A percentile compares a stretch with the other conserved stretches of the same genome.
These are phyloP conservation scores for Melampsora americana DNA, from an alignment of 1,284 basidiomycete species.

Conservation along the genomic window DNA sequence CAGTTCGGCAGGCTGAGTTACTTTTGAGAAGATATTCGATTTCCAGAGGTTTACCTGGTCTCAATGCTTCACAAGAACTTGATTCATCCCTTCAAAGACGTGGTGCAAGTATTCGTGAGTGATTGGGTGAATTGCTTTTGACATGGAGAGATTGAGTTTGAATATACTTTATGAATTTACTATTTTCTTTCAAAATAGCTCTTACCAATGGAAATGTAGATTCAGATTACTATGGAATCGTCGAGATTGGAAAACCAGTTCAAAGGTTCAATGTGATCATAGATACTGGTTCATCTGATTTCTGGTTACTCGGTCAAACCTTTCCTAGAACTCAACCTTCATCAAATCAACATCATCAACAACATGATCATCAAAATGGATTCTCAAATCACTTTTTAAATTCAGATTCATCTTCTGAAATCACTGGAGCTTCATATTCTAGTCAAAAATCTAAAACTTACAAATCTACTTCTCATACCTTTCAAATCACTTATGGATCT, in stretches of 20 bases:
- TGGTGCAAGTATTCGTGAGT: too few relatives aligned
- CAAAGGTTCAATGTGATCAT: conserved; percentile 57
- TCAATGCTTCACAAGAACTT: too few relatives aligned
- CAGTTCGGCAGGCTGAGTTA: too few relatives aligned
- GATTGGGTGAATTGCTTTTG: too few relatives aligned
- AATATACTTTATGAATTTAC: too few relatives aligned
- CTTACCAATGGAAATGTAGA: not conserved
- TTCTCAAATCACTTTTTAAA: not conserved
- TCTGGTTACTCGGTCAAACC: conserved; percentile 64
- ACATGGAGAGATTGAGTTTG: too few relatives aligned
- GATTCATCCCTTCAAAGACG: too few relatives aligned
- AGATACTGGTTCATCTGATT: conserved; percentile 74
- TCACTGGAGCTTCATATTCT: conserved; percentile 49
- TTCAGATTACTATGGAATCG: conserved; percentile 32
- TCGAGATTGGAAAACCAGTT: conserved; percentile 53
- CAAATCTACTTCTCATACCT: conserved; percentile 55
- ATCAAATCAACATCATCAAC: conserved; percentile 52
- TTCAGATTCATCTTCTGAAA: conserved; percentile 44
- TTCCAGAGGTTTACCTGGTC: too few relatives aligned
- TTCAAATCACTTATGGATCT: conserved; percentile 75
- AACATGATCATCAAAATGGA: too few relatives aligned
- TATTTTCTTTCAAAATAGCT: too few relatives aligned
- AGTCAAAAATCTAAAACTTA: conserved; percentile 44
- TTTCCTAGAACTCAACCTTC: conserved; percentile 59
- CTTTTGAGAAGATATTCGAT: too few relatives aligned